Evolutionary conservation across 768 basidiomycete genomes (phyloP), one percentile per base, ranked within the genome.

Genomic region (Amanita inopinata): DNA sequence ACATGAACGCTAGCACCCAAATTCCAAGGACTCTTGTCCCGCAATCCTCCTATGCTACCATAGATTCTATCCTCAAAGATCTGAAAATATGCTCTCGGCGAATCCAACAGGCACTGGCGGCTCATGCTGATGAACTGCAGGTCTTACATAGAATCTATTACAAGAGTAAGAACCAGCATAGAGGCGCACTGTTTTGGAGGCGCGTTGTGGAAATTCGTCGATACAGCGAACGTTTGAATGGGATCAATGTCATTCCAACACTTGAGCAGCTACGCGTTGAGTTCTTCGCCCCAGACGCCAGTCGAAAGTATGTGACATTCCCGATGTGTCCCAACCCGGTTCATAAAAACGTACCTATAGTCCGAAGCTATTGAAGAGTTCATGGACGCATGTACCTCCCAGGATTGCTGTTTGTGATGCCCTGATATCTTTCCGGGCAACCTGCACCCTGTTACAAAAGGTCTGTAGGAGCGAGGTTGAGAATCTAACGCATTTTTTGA

Each of bases 161-260:
- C 62, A 85, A 84, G 51, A 77, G 76, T 49, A 85, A 82, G 54
- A 89, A 87, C 50, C 86, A 90, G 52, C 83, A 84, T 55, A 70
- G 76, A 22, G 55, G 66, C 3, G 71, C 80, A 18, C 59, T 86
- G 8, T 86, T 85, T 57, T 88, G 83, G 81, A 66, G 72, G 51
- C 75, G 75, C 22, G 63, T 81, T 11, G 52, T 56, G 7, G 87
- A 88, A 53, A 64, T 80, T 14, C 67, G 80, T 47, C 69, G 76
- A 40, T 74, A 71, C 50, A 66, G 67, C 15, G 57, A 60, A 23
- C 62, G 68, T 24, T 35, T 72, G 5, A 49, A 58, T 14, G 54
- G 51, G 1, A 46, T 65, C 6, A 56, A 60, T 19, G 50, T 71
- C 3, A 46, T 49, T 17, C 49, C 55, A 14, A 37, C 57, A 12